These are phyloP conservation scores for Noccaea bulbosa DNA, from an alignment of 345 rosid species.

Conservation along the genomic window DNA sequence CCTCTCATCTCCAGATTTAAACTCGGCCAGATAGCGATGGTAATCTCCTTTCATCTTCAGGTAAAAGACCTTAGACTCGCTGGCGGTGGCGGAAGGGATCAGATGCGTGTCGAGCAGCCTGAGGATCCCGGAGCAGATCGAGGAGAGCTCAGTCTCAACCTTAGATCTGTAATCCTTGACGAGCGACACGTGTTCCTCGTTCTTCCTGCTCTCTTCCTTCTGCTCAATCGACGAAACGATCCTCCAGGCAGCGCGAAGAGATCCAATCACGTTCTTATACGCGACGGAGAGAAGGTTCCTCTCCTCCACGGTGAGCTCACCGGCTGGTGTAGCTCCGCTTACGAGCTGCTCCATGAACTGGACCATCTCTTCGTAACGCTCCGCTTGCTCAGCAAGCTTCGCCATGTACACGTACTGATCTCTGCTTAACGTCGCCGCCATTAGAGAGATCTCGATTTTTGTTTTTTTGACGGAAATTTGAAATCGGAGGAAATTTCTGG, in stretches of 20 bases:
- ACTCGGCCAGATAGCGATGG: slow-evolving; percentile 52
- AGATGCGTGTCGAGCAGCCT: slow-evolving; percentile 55
- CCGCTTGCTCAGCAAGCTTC: slow-evolving; percentile 50
- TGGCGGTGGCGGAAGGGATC: slow-evolving; percentile 53
- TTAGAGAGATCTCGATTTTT: slow-evolving; percentile 36
- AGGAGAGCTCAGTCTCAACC: slow-evolving; percentile 59
- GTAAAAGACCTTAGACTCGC: slow-evolving; percentile 69
- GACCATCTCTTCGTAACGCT: slow-evolving; percentile 75
- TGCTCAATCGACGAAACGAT: slow-evolving; percentile 50
- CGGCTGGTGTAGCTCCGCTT: slow-evolving; percentile 53
- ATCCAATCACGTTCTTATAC: slow-evolving; percentile 50
- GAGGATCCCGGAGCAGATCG: slow-evolving; percentile 53
- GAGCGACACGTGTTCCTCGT: slow-evolving; percentile 62
- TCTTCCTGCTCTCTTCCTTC: slow-evolving; percentile 66
- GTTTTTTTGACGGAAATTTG: slow-evolving; percentile 23
- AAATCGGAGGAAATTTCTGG: slow-evolving; percentile 36
- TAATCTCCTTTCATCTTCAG: slow-evolving; percentile 74
- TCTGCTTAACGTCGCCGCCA: slow-evolving; percentile 47
- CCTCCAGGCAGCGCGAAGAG: slow-evolving; percentile 47
- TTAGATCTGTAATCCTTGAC: slow-evolving; percentile 75
- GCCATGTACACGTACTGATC: slow-evolving; percentile 54
- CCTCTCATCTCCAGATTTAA: slow-evolving; percentile 62
- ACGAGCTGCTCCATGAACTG: slow-evolving; percentile 79
- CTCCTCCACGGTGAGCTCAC: slow-evolving; percentile 71
- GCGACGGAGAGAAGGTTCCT: slow-evolving; percentile 50